Conservation (phyloP, 179 eudicot species). For the Silene noctiflora region DNA sequence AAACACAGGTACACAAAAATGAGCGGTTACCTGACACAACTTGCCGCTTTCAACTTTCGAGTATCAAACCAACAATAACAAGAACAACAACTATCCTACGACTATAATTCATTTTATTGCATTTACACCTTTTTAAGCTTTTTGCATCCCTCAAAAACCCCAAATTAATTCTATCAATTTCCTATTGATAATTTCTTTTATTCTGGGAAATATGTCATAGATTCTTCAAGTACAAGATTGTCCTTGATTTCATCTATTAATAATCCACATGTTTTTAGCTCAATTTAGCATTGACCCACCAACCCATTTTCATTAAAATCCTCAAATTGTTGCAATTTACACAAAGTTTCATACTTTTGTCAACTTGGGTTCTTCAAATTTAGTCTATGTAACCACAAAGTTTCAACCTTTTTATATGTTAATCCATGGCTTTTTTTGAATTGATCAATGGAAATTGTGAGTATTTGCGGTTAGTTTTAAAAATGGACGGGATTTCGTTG, state of each 20-base stretch:
- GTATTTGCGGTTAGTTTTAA: slow-evolving; percentile 35
- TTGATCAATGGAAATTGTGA: slow-evolving; percentile 34
- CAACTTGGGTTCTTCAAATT: background rate
- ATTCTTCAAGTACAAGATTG: slow-evolving; percentile 28
- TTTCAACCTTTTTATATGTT: slow-evolving; percentile 19
- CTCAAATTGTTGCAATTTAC: background rate
- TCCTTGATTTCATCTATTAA: slow-evolving; percentile 1
- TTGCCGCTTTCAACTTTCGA: no score
- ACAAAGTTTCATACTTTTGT: background rate
- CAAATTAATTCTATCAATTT: no score
- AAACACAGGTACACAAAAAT: no score
- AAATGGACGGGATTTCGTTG: slow-evolving; percentile 66
- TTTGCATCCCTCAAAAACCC: no score
- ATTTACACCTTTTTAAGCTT: no score
- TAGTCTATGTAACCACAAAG: background rate
- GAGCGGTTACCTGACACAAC: no score
- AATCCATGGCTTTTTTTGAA: slow-evolving; percentile 19
- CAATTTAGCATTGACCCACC: slow-evolving; percentile 13
- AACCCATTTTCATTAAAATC: slow-evolving; percentile 14
- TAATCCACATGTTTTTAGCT: background rate
- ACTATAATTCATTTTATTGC: no score
- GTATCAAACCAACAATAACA: no score
- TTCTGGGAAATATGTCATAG: slow-evolving; percentile 10
- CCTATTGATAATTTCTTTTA: no score
- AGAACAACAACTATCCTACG: no score